A percentile compares a stretch with the other conserved stretches of the same genome.
These are phyloP conservation scores for Venturia carpophila DNA, from an alignment of 2,329 filamentous ascomycete genomes.

Conservation along the genomic window DNA sequence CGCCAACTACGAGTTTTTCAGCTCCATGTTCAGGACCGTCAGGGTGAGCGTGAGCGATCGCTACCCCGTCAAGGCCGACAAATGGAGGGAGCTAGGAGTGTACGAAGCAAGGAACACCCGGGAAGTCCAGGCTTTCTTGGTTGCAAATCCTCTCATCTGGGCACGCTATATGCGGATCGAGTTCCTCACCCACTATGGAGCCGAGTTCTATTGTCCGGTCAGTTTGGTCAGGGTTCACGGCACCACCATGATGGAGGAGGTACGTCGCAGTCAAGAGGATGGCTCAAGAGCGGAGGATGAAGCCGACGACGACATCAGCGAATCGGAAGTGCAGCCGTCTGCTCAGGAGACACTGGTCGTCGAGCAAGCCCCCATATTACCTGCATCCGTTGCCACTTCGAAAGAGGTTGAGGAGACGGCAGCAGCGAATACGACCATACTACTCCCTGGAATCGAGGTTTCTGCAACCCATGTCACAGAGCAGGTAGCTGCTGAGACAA, in stretches of 20 bases:
- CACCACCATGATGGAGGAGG: conserved; percentile 88
- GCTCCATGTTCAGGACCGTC: conserved; percentile 88
- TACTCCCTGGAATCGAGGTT: background rate
- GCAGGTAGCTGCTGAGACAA: background rate
- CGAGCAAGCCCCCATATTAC: background rate
- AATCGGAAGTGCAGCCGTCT: background rate
- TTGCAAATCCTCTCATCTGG: conserved; percentile 95
- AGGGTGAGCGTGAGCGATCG: conserved; percentile 87
- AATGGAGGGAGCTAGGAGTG: conserved; percentile 81
- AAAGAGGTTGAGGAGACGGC: conserved; percentile 1
- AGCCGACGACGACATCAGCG: conserved; percentile 15
- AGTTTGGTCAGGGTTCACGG: conserved; percentile 88
- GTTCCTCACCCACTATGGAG: conserved; percentile 87
- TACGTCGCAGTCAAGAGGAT: conserved; percentile 71
- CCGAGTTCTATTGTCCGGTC: conserved; percentile 92
- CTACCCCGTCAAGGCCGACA: conserved; percentile 84
- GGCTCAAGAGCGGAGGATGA: conserved; percentile 45
- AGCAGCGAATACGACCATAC: conserved; percentile 7
- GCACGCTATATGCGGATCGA: conserved; percentile 88
- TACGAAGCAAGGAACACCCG: conserved; percentile 90
- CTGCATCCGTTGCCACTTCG: background rate
- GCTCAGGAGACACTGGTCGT: background rate
- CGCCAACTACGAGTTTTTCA: conserved; percentile 98
- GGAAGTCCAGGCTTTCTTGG: conserved; percentile 86
- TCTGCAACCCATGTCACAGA: background rate